Percentiles rank a stretch among this genome's conserved stretches.
phyloP scores from a whole-genome alignment of 2,329 filamentous ascomycete genomes.

The Emmonsiellopsis sp. region DNA sequence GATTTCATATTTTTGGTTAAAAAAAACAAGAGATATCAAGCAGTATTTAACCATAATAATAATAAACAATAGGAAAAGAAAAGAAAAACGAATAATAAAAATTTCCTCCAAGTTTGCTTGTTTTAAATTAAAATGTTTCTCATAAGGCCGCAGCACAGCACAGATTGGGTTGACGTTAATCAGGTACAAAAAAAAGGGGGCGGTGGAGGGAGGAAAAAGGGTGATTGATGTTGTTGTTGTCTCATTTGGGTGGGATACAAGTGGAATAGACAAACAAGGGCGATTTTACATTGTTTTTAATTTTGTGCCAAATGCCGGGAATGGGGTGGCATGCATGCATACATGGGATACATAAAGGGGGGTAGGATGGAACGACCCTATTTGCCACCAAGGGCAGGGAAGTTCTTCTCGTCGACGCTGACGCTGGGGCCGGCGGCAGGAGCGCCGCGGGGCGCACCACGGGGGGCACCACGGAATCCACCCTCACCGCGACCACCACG shows the following conservation, averaged over 20 bases:
- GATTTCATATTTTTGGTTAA: neutral
- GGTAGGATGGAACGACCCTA: neutral
- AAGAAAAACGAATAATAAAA: neutral
- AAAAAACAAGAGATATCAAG: neutral
- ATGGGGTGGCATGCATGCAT: neutral
- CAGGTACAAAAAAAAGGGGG: neutral
- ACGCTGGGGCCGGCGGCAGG: constrained; percentile 24
- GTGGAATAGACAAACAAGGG: neutral
- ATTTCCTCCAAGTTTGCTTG: neutral
- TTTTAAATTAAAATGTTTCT: neutral
- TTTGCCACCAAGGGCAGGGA: constrained; percentile 29
- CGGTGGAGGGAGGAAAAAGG: neutral
- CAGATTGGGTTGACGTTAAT: neutral
- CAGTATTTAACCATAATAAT: neutral
- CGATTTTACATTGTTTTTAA: neutral
- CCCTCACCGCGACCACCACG: constrained; percentile 37
- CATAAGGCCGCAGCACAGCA: no score
- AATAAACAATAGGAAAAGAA: neutral
- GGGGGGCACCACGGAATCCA: constrained; percentile 32
- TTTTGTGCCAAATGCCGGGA: neutral
- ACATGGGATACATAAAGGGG: neutral
- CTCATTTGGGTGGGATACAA: no score
- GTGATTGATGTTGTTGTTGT: neutral
- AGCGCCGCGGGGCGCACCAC: constrained; percentile 24
- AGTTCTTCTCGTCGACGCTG: constrained; percentile 39